Evolutionary conservation across 345 rosid species (phyloP), one percentile per base, ranked within the genome.

Genomic region (Punica granatum): DNA sequence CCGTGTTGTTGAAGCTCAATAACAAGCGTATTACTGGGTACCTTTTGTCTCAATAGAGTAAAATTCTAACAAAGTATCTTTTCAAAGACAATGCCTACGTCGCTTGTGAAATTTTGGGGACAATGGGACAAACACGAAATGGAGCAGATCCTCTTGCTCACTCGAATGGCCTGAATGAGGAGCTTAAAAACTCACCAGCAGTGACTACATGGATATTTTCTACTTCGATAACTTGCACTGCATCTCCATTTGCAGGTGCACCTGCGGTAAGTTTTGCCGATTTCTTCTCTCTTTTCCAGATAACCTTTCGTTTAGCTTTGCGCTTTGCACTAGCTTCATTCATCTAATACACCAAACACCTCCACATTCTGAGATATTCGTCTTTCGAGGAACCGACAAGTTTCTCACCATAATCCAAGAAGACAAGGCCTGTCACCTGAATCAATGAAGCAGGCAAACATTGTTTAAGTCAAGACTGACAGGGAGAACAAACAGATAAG

Each of bases 1-100:
- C 99, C 90, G 74, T 93, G 96, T 64, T 97, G 97, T 49, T 87
- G 90, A 34, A 89, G 92, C 67, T 93, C 99, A 79, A 93, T 87
- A 77, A 85, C 71, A 63, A 81, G 77, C 67, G 79, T 68, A 81
- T 83, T 89, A 67, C 77, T 79, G 59, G n/a, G 73, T 77, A 60
- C 70, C 72, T 65, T 70, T 72, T 71, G 85, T 71, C 72, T 89
- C 87, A 11, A 93, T 73, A 58, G 96, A 83, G 78, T 89, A 86
- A 72, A 89, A 86, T 73, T 93, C 99, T 76, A 93, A 73, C 18
- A 81, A 72, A 70, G 90, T 93, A 78, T 88, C n/a, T 93, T 81
- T 89, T 91, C 85, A 91, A 79, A 72, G 99, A 91, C 71, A 93
- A 65, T 32, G 97, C 97, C 64, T 91, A 68, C 18, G 84, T 80